Conservation (phyloP, 2,329 filamentous ascomycete species). For the Stemphylium beticola region DNA sequence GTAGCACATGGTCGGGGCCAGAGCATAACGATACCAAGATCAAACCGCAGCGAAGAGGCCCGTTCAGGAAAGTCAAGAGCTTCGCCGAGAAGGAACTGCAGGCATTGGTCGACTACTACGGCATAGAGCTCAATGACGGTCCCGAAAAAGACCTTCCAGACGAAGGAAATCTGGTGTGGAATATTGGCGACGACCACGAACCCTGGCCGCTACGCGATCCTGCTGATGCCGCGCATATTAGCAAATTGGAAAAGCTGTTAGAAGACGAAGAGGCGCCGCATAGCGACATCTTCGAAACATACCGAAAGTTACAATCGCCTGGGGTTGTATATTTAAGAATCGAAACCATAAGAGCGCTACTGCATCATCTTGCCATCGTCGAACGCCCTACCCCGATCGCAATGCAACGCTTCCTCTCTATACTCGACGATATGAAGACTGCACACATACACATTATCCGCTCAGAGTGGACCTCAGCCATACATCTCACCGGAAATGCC, state of each 20-base stretch:
- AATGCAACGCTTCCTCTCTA: constrained; percentile 82
- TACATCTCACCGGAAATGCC: constrained; percentile 78
- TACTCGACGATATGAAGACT: constrained; percentile 82
- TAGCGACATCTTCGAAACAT: constrained; percentile 59
- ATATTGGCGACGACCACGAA: constrained; percentile 40
- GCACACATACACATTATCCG: constrained; percentile 71
- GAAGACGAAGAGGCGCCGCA: constrained; percentile 52
- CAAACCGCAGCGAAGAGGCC: constrained; percentile 17
- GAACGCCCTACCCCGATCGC: constrained; percentile 58
- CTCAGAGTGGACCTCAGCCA: constrained; percentile 82
- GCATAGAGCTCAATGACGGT: constrained; percentile 30
- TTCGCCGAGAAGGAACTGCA: constrained; percentile 53
- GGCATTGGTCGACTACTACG: constrained; percentile 58
- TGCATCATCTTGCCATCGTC: constrained; percentile 72
- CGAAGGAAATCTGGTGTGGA: constrained; percentile 36
- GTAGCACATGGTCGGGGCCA: constrained; percentile 11
- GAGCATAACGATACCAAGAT: constrained; percentile 18
- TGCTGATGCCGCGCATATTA: constrained; percentile 45
- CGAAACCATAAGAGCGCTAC: constrained; percentile 64
- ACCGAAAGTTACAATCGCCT: constrained; percentile 60
- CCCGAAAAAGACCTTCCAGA: constrained; percentile 43
- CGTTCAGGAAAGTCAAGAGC: constrained; percentile 35
- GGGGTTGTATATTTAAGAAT: constrained; percentile 59
- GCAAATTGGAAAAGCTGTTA: constrained; percentile 48
- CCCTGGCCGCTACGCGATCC: constrained; percentile 42